phyloP scores from a whole-genome alignment of 73 alveolate species.

The Paramecium biaurelia region DNA sequence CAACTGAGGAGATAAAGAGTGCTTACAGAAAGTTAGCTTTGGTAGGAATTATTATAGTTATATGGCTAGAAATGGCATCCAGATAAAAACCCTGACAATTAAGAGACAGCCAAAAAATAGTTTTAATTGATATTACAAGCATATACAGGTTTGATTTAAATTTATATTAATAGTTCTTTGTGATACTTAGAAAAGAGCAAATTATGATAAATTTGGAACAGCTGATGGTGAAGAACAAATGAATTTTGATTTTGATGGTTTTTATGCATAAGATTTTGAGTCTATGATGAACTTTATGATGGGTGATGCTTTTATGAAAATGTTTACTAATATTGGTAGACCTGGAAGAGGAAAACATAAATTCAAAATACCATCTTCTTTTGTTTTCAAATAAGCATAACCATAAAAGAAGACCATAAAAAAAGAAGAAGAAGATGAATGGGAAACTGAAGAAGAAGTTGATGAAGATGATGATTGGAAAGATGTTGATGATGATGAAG shows the following conservation, averaged over 20 bases:
- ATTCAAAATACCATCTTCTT: neutral
- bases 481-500: slow-evolving; percentile 12
- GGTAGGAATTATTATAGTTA: neutral
- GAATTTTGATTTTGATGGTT: slow-evolving; percentile 10
- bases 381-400: neutral
- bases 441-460: slow-evolving; percentile 56
- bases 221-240: neutral
- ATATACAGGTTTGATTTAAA: neutral
- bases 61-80: slow-evolving; percentile 57
- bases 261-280: neutral
- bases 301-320: slow-evolving; percentile 4
- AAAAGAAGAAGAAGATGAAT: slow-evolving; percentile 34
- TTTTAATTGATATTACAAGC: slow-evolving; percentile 75
- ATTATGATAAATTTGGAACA: slow-evolving; percentile 45
- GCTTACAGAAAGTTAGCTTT: slow-evolving; percentile 73
- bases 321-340: neutral
- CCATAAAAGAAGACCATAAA: neutral
- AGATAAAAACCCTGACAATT: slow-evolving; percentile 58
- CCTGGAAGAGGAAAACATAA: neutral
- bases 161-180: neutral
- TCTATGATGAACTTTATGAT: slow-evolving; percentile 22
- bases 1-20: slow-evolving; percentile 72
- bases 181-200: neutral
- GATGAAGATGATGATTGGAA: slow-evolving; percentile 25
- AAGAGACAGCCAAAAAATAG: slow-evolving; percentile 71